These are phyloP conservation scores for Fusarium ambrosium DNA, from an alignment of 2,329 filamentous ascomycete species.

Conservation along the genomic window DNA sequence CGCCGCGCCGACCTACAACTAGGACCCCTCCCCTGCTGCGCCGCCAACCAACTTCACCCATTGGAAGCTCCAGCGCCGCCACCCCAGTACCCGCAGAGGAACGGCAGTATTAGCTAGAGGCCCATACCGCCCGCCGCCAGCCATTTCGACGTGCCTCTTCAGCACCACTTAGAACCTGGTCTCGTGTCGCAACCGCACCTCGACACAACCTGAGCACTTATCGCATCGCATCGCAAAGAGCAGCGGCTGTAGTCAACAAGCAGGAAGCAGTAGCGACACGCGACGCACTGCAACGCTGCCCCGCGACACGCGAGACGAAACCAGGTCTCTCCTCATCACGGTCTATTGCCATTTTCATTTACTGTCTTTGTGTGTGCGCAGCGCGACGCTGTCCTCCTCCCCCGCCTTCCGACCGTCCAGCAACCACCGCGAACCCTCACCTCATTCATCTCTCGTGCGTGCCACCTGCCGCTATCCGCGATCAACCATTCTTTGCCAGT, in stretches of 20 bases:
- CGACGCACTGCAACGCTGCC: conserved; percentile 37
- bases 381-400: conserved; percentile 40
- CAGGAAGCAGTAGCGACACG: conserved; percentile 30
- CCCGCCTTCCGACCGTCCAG: conserved; percentile 42
- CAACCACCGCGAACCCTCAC: conserved; percentile 23
- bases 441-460: conserved; percentile 26
- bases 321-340: conserved; percentile 24
- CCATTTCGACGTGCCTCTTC: conserved; percentile 31
- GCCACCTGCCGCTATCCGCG: conserved; percentile 19
- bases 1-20: conserved; percentile 32
- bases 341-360: conserved; percentile 5
- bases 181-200: conserved; percentile 47
- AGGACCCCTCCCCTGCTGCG: conserved; percentile 38
- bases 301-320: conserved; percentile 40
- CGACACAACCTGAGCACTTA: conserved; percentile 42
- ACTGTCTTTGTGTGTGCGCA: conserved; percentile 25
- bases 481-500: conserved; percentile 24
- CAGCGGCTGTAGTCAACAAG: conserved; percentile 35
- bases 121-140: conserved; percentile 40
- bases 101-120: conserved; percentile 43
- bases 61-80: conserved; percentile 36
- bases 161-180: conserved; percentile 47
- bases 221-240: conserved; percentile 37
- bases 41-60: conserved; percentile 36
- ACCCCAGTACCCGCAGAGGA: conserved; percentile 31